Base-by-base conservation (phyloP, 768 basidiomycete species). In the Calocybe cyanea region DNA sequence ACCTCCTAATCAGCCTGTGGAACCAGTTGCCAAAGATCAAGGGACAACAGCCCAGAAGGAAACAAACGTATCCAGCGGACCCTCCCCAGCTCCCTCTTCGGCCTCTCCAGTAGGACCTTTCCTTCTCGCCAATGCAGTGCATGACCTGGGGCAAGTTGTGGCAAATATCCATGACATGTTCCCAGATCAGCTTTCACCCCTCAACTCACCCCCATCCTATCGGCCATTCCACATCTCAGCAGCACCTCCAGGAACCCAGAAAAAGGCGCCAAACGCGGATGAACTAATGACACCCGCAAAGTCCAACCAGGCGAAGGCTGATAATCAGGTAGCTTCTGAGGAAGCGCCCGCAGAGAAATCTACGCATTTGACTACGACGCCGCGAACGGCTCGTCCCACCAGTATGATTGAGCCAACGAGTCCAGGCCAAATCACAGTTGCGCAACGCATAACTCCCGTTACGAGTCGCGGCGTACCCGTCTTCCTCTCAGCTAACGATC, bases 331-430 rank as follows among this genome's bases (percentile, higher is more conserved):
- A 36, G 30, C 5, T 28, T 28, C 11, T 11, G 25, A 28, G 6
- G 11, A 28, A 5, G 5, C 11, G 25, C 5, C 20, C 9, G 18
- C 47, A 18, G 35, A 37, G 13, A 13, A 35, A 15, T 10, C 24
- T 24, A 18, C 1, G 13, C 23, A 38, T 46, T 44, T 51, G 25
- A 28, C 25, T 25, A 15, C 35, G 7, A 25, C 49, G 11, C 43
- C 56, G 4, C 37, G 33, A 13, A 47, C 18, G 20, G 38, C 4
- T 14, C 63, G 67, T 4, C 66, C 67, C 0, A 58, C 57, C 41
- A 70, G 66, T 55, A 68, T 70, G 63, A 58, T 66, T 35, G 70
- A 71, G 48, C n/a, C n/a, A 28, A 62, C 61, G n/a, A 70, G 65
- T 45, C 64, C 69, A 5, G 59, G 57, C 15, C 65, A 66, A 21